Base-by-base conservation (phyloP, 257 asterid genomes). In the Voacanga thouarsii region DNA sequence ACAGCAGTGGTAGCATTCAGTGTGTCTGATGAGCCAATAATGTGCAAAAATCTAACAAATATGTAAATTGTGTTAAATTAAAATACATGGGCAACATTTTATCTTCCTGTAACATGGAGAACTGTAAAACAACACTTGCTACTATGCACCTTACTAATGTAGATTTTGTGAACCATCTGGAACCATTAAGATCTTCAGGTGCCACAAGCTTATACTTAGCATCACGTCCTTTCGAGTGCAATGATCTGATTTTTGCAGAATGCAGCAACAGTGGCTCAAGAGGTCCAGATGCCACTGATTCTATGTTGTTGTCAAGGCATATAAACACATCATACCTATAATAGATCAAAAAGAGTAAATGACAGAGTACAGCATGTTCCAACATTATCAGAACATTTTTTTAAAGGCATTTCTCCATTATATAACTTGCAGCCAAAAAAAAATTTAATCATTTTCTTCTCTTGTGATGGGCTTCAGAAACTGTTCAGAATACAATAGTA, bases 141-240 rank as follows among this genome's bases (percentile, higher is more conserved):
- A 78, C 64, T 44, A 61, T 16, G 69, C 26, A 96, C 99, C 98
- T 91, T 79, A 84, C 75, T 78, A 94, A 78, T 15, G 93, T 89
- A 76, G 97, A 81, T 85, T 90, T 96, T 19, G 89, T 90, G 82
- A 96, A 96, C 97, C 99, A 96, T 59, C 83, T 84, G 75, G 75
- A 73, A 43, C 83, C 91, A 28, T 60, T 79, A 75, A 80, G 67
- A 81, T 83, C 84, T 49, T 85, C 87, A 4, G 92, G 93, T 11
- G 89, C 86, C 60, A 69, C 78, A 51, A 94, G 87, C 80, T 82
- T 90, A 79, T 88, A 89, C 75, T 69, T 81, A 65, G 86, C 82
- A 84, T 87, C 85, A 59, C 88, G 82, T 75, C 98, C 94, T 74
- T 85, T 76, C 26, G 89, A 80, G 67, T 86, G 85, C 88, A 96